Base-by-base conservation (phyloP, 345 rosid genomes). In the Ricinus communis region DNA sequence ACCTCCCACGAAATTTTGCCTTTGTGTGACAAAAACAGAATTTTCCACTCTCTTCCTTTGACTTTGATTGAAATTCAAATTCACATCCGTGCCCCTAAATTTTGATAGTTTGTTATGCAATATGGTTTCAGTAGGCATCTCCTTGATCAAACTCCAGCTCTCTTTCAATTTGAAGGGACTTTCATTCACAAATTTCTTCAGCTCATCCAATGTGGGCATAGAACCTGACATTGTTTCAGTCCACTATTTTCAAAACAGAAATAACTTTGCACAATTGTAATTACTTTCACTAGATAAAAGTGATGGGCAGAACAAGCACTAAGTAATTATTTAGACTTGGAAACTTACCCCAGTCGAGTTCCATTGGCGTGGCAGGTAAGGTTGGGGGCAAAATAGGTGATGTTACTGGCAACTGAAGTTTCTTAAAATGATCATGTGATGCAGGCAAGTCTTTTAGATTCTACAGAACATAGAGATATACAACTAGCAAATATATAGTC, bases 301-400 rank as follows among this genome's bases (percentile, higher is more conserved):
- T n/a, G n/a, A n/a, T n/a, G n/a, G n/a, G 21, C 41, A 46, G 51
- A 38, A 77, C 65, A 71, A 41, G 18, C 53, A 50, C 38, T 27
- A 62, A 56, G 8, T n/a, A 60, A 51, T 24, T 8, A 16, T 71
- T 41, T 31, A 46, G 21, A 58, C 15, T 5, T 46, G n/a, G 33
- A 60, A 71, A 76, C 87, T 80, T 78, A 91, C 98, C 98, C 96
- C 97, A 91, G 59, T 86, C 83, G 54, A 90, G 31, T 45, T 88
- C 84, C 31, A 78, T 73, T 62, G 54, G 76, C 54, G 75, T 65
- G 10, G 80, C 63, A 22, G 76, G 84, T 70, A 83, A 66, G 76
- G 67, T 65, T 53, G 85, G 81, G 2, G 71, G 65, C 57, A 45
- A 62, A 80, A 80, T 65, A 40, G 93, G 91, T 36, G 70, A 75